Base-by-base conservation (phyloP, 23 red algal genomes). In the Chondrus crispus region DNA sequence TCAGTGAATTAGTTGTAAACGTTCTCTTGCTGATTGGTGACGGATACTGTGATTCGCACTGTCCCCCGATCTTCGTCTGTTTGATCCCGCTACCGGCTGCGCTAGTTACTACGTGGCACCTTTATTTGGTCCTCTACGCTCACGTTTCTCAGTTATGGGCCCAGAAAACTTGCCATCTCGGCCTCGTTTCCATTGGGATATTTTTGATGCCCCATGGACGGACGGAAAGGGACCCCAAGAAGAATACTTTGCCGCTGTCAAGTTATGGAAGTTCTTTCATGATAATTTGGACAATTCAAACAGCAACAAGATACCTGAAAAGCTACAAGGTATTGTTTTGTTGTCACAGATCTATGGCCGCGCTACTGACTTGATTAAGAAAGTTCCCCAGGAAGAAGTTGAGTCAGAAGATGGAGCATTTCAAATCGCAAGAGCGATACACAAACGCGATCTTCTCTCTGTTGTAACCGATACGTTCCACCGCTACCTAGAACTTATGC, bases 231-330 rank as follows among this genome's bases (percentile, higher is more conserved):
- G 78, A 20, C 28, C 8, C 12, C 14, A 62, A 60, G 52, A 83
- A 39, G 1, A 38, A 13, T 83, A 58, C 24, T 58, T 28, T 35
- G 52, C 16, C 57, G 1, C 78, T 62, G 78, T 83, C 33, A 60
- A 83, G 32, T 37, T 40, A 53, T 83, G 2, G 78, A 83, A 83
- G 57, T 33, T 0, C 32, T 83, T 83, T 62, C 78, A 83, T 62
- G 78, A 83, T 32, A 20, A 24, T 26, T 45, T 83, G 57, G 45
- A 11, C 26, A 28, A 8, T 58, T 53, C 45, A 45, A 83, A 83
- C 2, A 28, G 0, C 11, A 83, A 83, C 46, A 83, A 83, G 46
- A 63, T 83, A 35, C 51, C 46, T 19, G 8, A n/a, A 28, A 39
- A 11, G 1, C 1, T 83, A 16, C 78, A 83, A 83, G 78, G 78